Conservation (phyloP, 495 filamentous ascomycete genomes). For the Pseudotulostoma volvatum region DNA sequence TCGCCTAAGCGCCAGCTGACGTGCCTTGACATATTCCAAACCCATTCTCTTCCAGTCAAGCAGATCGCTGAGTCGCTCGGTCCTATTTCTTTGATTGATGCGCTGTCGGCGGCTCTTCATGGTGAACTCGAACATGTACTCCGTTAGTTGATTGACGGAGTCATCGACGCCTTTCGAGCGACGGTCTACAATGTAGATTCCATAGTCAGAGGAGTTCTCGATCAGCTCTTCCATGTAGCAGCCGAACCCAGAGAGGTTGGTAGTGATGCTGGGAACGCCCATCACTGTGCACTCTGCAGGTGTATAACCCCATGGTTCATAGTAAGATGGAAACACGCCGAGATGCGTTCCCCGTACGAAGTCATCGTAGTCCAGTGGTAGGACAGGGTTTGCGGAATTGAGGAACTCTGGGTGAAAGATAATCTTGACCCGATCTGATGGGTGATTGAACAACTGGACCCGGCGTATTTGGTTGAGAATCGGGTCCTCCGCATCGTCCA, state of each 20-base stretch:
- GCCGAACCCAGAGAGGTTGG: constrained; percentile 91
- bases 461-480: constrained; percentile 92
- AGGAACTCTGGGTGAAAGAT: constrained; percentile 98
- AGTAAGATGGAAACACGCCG: constrained; percentile 93
- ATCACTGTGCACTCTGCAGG: constrained; percentile 98
- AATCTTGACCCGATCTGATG: constrained; percentile 87
- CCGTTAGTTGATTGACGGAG: constrained; percentile 83
- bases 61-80: constrained; percentile 83
- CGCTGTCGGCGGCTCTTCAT: constrained; percentile 84
- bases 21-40: constrained; percentile 95
- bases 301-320: constrained; percentile 98
- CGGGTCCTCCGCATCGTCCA: constrained; percentile 82
- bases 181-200: constrained; percentile 97
- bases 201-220: constrained; percentile 93
- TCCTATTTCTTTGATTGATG: constrained; percentile 98
- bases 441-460: constrained; percentile 92
- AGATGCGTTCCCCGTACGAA: constrained; percentile 94
- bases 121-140: constrained; percentile 93
- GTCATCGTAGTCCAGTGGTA: constrained; percentile 94
- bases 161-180: constrained; percentile 93
- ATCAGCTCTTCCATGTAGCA: constrained; percentile 99
- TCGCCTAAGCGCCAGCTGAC: constrained; percentile 78
- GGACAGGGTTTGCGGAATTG: constrained; percentile 84
- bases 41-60: constrained; percentile 99
- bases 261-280: constrained; percentile 97